phyloP scores from a whole-genome alignment of 176 grass and related monocot genomes.

The Carex kokanica region DNA sequence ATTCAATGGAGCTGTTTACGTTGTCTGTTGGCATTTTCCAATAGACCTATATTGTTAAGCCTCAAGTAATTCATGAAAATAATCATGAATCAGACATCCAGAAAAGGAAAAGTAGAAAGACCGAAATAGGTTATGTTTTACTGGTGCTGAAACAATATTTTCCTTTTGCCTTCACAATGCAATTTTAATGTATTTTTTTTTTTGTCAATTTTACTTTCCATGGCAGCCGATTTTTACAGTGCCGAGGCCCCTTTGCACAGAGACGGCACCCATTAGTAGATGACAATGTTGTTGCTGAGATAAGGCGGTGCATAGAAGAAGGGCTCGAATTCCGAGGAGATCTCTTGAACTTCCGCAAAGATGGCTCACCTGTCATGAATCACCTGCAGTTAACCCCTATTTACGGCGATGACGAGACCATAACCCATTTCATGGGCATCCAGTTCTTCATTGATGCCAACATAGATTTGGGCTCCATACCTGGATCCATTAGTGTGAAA shows the following conservation, averaged over 20 bases:
- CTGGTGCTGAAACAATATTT: slow-evolving; percentile 8
- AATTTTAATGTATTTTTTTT: not conserved
- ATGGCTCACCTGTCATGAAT: slow-evolving; percentile 85
- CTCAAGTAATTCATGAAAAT: slow-evolving; percentile 5
- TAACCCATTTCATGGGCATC: slow-evolving; percentile 81
- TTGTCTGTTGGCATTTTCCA: not conserved
- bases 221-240: slow-evolving; percentile 89
- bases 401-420: slow-evolving; percentile 73
- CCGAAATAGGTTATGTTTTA: not conserved
- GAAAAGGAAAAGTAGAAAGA: slow-evolving; percentile 6
- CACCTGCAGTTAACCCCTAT: slow-evolving; percentile 74
- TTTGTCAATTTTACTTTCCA: slow-evolving; percentile 17
- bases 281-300: slow-evolving; percentile 55
- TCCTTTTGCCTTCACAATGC: slow-evolving; percentile 13
- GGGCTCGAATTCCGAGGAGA: slow-evolving; percentile 73
- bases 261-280: slow-evolving; percentile 76
- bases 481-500: slow-evolving; percentile 41
- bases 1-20: not conserved
- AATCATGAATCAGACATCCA: not conserved
- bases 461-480: slow-evolving; percentile 71
- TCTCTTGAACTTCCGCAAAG: slow-evolving; percentile 84
- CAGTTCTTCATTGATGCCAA: slow-evolving; percentile 76
- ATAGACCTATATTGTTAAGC: not conserved
- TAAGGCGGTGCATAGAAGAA: slow-evolving; percentile 56
- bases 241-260: slow-evolving; percentile 82